These are phyloP conservation scores for Parachlorella kessleri DNA, from an alignment of 139 green algal species.

Conservation along the genomic window DNA sequence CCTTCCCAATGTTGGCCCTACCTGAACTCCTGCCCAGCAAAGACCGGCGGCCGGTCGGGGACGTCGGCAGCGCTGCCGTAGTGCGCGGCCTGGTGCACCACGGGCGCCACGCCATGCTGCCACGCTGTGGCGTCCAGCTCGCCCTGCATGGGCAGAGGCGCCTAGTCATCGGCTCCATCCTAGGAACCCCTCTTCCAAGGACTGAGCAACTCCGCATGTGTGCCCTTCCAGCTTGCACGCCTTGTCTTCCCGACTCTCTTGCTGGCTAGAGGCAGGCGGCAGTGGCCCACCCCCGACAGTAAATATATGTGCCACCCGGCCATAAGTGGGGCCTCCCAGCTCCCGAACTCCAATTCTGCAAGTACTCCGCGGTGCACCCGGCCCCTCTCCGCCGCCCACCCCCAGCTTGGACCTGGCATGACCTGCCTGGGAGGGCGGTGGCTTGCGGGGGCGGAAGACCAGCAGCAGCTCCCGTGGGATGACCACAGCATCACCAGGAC, in stretches of 20 bases:
- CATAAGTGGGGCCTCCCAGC: too few species aligned
- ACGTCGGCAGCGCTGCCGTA: conserved; percentile 62
- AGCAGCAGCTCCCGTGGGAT: background rate
- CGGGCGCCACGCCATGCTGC: conserved; percentile 32
- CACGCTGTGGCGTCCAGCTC: conserved; percentile 36
- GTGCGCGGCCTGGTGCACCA: conserved; percentile 59
- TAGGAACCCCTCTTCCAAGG: too few species aligned
- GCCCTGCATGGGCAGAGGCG: conserved; percentile 16
- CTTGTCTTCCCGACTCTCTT: too few species aligned
- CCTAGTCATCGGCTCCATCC: too few species aligned
- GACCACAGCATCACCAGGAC: background rate
- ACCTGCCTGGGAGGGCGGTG: background rate
- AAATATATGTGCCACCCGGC: too few species aligned
- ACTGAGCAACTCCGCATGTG: too few species aligned
- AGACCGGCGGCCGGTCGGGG: conserved; percentile 43
- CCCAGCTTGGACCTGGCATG: background rate
- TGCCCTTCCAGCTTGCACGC: too few species aligned
- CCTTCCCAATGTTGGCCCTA: conserved; percentile 5
- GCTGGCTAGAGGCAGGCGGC: too few species aligned
- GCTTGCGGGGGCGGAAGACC: background rate
- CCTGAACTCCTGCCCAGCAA: conserved; percentile 64
- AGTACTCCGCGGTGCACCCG: background rate
- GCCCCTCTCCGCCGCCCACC: background rate
- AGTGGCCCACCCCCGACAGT: too few species aligned
- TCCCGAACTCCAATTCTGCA: too few species aligned